phyloP scores from a whole-genome alignment of 1,284 basidiomycete genomes.

The Rhodotorula sp. region DNA sequence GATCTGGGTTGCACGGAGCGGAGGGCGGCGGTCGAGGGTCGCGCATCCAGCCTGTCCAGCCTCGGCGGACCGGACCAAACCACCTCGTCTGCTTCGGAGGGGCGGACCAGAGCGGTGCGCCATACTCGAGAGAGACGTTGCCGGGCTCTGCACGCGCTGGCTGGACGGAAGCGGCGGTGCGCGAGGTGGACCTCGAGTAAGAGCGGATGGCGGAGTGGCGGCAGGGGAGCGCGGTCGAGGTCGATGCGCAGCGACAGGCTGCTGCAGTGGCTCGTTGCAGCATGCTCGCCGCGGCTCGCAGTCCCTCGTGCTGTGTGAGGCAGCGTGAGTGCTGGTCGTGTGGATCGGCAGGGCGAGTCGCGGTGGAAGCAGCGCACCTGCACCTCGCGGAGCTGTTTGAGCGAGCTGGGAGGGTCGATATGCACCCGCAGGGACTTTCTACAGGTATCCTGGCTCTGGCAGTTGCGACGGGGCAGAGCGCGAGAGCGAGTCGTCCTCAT shows the following conservation, averaged over 20 bases:
- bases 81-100: neutral
- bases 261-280: neutral
- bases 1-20: too few species aligned
- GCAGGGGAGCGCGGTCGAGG: slow-evolving; percentile 25
- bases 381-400: neutral
- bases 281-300: neutral
- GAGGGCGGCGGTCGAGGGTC: neutral
- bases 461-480: neutral
- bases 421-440: neutral
- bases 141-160: neutral
- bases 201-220: neutral
- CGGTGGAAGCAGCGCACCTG: neutral
- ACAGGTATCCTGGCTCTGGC: neutral
- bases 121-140: neutral
- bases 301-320: too few species aligned
- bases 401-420: too few species aligned
- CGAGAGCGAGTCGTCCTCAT: neutral
- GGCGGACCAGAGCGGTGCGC: slow-evolving; percentile 4
- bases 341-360: neutral
- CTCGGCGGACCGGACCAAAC: slow-evolving; percentile 1
- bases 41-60: slow-evolving; percentile 12
- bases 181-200: neutral
- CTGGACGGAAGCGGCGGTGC: neutral
- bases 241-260: slow-evolving; percentile 33
- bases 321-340: neutral